phyloP scores from a whole-genome alignment of 192 early-diverging fungal genomes.

The Entomortierella lignicola region DNA sequence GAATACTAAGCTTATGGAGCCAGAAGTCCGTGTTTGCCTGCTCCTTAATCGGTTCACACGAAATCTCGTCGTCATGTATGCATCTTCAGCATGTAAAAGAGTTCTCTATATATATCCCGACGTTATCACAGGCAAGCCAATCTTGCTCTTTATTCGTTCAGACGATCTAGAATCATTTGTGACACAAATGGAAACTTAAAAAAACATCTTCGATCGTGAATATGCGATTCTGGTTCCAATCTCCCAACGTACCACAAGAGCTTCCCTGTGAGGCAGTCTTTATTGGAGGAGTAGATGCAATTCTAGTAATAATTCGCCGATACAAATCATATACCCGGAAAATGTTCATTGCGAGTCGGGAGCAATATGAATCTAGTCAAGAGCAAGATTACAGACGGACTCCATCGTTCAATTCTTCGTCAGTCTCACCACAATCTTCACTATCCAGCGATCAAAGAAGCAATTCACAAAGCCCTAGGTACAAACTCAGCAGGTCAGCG shows the following conservation, averaged over 20 bases:
- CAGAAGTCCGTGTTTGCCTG: slow-evolving; percentile 35
- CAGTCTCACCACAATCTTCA: no score
- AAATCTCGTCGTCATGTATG: slow-evolving; percentile 29
- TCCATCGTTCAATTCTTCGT: no score
- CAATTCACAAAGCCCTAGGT: background rate
- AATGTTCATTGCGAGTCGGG: background rate
- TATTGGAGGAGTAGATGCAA: slow-evolving; percentile 17
- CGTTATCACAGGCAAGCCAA: slow-evolving; percentile 23
- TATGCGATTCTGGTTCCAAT: slow-evolving; percentile 41
- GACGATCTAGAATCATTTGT: slow-evolving; percentile 36
- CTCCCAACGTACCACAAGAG: slow-evolving; percentile 13
- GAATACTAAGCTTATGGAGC: slow-evolving; percentile 5
- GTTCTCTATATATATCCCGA: slow-evolving; percentile 11
- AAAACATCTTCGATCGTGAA: slow-evolving; percentile 19
- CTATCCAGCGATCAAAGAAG: no score
- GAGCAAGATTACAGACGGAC: no score
- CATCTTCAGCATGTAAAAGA: slow-evolving; percentile 12
- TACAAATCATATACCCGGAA: slow-evolving; percentile 17
- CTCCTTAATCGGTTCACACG: slow-evolving; percentile 40
- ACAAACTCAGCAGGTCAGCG: no score
- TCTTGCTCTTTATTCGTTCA: slow-evolving; percentile 30
- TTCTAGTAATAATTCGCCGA: slow-evolving; percentile 13
- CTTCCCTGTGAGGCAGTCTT: slow-evolving; percentile 25
- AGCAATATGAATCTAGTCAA: no score
- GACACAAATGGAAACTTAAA: slow-evolving; percentile 31